Evolutionary conservation across 2,329 filamentous ascomycete species (phyloP).

Genomic region (Grosmannia huntii): DNA sequence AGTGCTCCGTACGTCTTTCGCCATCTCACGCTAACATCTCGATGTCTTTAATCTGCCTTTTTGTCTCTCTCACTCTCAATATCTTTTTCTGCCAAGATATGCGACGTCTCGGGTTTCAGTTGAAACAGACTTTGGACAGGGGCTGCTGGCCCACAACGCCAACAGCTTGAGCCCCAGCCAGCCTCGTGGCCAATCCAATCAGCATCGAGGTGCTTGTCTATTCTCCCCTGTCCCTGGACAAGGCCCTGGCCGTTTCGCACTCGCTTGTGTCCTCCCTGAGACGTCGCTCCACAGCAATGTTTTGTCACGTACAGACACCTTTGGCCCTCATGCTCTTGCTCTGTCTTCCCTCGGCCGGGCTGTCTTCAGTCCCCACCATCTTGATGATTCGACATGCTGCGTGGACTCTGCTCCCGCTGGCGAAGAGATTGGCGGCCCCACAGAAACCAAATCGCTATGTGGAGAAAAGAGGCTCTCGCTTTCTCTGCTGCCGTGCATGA

Average conservation of each 20-base stretch:
- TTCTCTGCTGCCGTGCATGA: neutral
- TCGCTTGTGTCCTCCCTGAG: slow-evolving; percentile 18
- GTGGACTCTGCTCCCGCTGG: neutral
- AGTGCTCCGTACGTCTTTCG: neutral
- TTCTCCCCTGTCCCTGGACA: slow-evolving; percentile 13
- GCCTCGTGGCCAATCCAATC: slow-evolving; percentile 23
- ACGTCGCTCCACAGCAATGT: slow-evolving; percentile 8
- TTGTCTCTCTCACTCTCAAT: neutral
- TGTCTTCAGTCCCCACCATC: neutral
- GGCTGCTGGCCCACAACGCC: slow-evolving; percentile 12
- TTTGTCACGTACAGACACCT: neutral
- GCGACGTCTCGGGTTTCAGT: slow-evolving; percentile 32
- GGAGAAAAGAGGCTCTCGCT: neutral
- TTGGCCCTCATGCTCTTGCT: too few species aligned
- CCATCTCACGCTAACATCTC: neutral
- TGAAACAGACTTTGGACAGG: slow-evolving; percentile 24
- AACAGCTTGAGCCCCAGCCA: slow-evolving; percentile 18
- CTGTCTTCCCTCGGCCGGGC: neutral
- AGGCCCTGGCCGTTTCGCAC: slow-evolving; percentile 9
- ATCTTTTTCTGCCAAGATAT: neutral
- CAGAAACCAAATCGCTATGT: neutral
- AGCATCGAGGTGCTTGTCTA: slow-evolving; percentile 1
- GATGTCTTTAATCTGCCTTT: neutral
- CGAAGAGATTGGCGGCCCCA: neutral
- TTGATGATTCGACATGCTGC: neutral